phyloP scores from a whole-genome alignment of 148 eudicot species.

The Pharnaceum exiguum region DNA sequence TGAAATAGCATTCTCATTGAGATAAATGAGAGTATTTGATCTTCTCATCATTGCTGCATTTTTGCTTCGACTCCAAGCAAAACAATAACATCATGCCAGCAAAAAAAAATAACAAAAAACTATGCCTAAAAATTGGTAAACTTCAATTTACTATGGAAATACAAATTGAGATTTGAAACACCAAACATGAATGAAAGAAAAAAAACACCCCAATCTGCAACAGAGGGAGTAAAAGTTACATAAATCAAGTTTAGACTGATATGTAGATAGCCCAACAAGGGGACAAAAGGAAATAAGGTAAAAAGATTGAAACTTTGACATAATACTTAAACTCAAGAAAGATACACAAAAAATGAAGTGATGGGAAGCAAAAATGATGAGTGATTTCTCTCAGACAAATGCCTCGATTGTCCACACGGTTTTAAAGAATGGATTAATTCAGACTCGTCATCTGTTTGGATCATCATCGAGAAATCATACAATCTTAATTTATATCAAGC shows the following conservation, averaged over 20 bases:
- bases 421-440: constrained; percentile 22
- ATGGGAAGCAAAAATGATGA: neutral
- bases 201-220: too few relatives aligned
- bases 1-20: constrained; percentile 5
- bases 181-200: too few relatives aligned
- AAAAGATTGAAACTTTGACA: neutral
- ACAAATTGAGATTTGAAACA: too few relatives aligned
- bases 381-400: constrained; percentile 34
- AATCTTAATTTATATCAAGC: neutral
- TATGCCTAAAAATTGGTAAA: too few relatives aligned
- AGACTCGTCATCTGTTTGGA: constrained; percentile 27
- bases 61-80: constrained; percentile 12
- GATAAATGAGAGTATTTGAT: constrained; percentile 12
- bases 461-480: constrained; percentile 27
- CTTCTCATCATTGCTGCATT: constrained; percentile 34
- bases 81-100: neutral
- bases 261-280: too few relatives aligned
- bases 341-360: too few relatives aligned
- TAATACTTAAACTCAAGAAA: neutral
- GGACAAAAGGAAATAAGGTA: too few relatives aligned
- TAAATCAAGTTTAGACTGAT: too few relatives aligned
- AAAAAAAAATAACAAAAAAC: neutral
- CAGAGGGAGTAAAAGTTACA: too few relatives aligned
- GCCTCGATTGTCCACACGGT: constrained; percentile 27
- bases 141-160: too few relatives aligned